These are phyloP conservation scores for Lachancea dasiensis DNA, from an alignment of 805 yeast species.

Conservation along the genomic window DNA sequence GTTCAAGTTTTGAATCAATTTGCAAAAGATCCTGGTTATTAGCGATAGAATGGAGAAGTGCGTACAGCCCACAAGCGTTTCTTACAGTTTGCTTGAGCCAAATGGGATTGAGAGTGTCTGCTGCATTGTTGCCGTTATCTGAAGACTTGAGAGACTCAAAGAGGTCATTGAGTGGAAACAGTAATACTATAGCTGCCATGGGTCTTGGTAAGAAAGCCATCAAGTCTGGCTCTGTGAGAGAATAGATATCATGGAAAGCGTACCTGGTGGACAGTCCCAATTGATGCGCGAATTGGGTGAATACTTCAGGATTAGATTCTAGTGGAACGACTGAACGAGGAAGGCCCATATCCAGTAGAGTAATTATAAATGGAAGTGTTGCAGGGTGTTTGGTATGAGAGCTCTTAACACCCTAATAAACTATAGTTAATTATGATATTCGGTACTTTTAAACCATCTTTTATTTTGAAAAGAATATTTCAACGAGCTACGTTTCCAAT, in stretches of 20 bases:
- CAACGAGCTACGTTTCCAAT: no score
- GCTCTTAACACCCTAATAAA: no score
- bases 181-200: conserved; percentile 60
- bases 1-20: conserved; percentile 17
- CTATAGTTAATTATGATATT: no score
- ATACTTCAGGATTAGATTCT: conserved; percentile 85
- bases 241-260: conserved; percentile 73
- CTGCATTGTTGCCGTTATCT: conserved; percentile 12
- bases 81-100: conserved; percentile 84
- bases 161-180: conserved; percentile 69
- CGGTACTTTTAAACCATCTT: background rate
- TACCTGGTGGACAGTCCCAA: conserved; percentile 61
- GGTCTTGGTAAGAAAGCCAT: conserved; percentile 81
- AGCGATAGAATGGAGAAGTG: conserved; percentile 61
- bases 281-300: conserved; percentile 57
- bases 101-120: conserved; percentile 23
- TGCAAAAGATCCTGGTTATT: conserved; percentile 30
- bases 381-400: background rate
- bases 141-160: conserved; percentile 49
- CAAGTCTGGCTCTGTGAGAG: conserved; percentile 78
- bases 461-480: background rate
- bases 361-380: background rate
- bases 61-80: conserved; percentile 92
- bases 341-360: conserved; percentile 1
- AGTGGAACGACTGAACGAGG: conserved; percentile 62